These are phyloP conservation scores for Metschnikowia kunwiensis DNA, from an alignment of 805 yeast species.

Conservation along the genomic window DNA sequence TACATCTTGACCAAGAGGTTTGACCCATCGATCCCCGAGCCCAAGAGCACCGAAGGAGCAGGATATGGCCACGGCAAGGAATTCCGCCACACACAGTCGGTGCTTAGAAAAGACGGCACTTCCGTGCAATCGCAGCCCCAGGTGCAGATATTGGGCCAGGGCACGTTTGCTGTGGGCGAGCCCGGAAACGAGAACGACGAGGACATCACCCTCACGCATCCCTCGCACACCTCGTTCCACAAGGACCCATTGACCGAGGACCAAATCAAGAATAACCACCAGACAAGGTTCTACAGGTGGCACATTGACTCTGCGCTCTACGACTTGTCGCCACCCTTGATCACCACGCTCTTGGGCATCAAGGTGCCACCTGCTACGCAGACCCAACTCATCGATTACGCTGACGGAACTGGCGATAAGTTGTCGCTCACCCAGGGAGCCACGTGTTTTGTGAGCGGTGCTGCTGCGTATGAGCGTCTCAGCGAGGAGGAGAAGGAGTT, in stretches of 20 bases:
- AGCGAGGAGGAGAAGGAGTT: constrained; percentile 68
- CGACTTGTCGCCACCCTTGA: constrained; percentile 81
- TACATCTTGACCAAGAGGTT: constrained; percentile 71
- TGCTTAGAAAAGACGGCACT: constrained; percentile 75
- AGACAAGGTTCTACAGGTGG: constrained; percentile 89
- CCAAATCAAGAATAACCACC: constrained; percentile 54
- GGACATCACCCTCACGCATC: constrained; percentile 66
- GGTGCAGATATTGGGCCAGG: constrained; percentile 88
- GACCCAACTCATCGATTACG: constrained; percentile 60
- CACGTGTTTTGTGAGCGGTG: constrained; percentile 87
- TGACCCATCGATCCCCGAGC: constrained; percentile 60
- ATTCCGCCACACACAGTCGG: constrained; percentile 49
- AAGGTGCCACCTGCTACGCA: constrained; percentile 70
- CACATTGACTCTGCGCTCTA: constrained; percentile 90
- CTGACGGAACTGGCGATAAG: constrained; percentile 51
- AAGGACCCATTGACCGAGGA: constrained; percentile 60
- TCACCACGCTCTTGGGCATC: constrained; percentile 80
- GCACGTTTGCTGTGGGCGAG: constrained; percentile 53
- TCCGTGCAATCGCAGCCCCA: constrained; percentile 82
- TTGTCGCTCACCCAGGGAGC: constrained; percentile 78
- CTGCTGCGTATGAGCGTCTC: constrained; percentile 64
- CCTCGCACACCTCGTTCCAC: constrained; percentile 81
- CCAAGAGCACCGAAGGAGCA: constrained; percentile 40
- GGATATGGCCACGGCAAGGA: constrained; percentile 85
- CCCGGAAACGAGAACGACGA: constrained; percentile 62